These are phyloP conservation scores for Cyclotella choctawhatcheeana DNA, from an alignment of 108 stramenopile species.

Conservation along the genomic window DNA sequence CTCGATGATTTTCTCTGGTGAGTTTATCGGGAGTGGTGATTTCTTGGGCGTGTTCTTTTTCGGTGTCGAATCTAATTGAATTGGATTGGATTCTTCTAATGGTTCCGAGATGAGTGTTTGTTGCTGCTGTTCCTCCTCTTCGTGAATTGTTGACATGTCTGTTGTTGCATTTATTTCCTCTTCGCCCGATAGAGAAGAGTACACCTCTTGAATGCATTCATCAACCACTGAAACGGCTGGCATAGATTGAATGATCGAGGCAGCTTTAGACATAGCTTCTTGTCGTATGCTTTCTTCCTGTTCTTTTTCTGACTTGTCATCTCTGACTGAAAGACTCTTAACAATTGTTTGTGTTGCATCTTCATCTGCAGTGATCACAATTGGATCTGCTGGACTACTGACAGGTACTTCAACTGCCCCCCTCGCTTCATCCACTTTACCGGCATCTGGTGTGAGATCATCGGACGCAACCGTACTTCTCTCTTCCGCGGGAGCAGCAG, in stretches of 20 bases:
- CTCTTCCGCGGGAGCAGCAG: not conserved
- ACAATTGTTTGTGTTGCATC: too few species aligned
- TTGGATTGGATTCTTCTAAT: not conserved
- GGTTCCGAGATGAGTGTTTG: too few species aligned
- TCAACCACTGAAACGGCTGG: not conserved
- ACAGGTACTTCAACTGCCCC: not conserved
- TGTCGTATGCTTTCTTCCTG: not conserved
- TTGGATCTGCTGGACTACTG: too few species aligned
- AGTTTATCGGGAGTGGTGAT: not conserved
- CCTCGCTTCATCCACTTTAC: not conserved
- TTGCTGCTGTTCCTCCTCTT: too few species aligned
- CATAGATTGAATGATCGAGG: slow-evolving; percentile 6
- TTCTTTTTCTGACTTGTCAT: not conserved
- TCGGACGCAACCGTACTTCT: not conserved
- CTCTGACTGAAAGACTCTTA: too few species aligned
- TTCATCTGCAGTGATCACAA: too few species aligned
- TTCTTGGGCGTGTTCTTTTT: slow-evolving; percentile 1
- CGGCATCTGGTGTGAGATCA: not conserved
- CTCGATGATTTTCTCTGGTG: slow-evolving; percentile 1
- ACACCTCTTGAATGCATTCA: not conserved
- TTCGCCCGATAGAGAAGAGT: not conserved
- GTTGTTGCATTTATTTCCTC: not conserved
- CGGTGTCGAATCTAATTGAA: not conserved
- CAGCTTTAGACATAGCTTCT: not conserved
- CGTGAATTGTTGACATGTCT: slow-evolving; percentile 1